Evolutionary conservation across 441 rosid genomes (phyloP).

Genomic region (Croton laevigatus): DNA sequence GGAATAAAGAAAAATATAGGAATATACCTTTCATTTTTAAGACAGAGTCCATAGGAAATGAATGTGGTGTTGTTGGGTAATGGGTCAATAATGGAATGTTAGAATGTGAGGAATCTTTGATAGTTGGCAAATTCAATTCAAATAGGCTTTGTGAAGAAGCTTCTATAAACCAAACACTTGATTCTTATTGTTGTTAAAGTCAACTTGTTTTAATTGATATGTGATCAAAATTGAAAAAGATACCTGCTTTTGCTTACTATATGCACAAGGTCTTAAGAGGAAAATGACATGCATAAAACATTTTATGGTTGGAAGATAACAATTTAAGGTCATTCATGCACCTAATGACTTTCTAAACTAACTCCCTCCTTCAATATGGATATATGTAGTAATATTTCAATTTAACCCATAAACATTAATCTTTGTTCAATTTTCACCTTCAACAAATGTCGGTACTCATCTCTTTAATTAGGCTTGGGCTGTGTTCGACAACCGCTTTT

Average conservation of each 20-base stretch:
- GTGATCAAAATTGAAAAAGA: not conserved
- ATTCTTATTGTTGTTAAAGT: not conserved
- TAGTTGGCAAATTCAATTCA: not conserved
- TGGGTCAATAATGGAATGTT: not conserved
- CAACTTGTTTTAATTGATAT: not conserved
- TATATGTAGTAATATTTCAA: too few species aligned
- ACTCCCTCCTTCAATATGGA: too few species aligned
- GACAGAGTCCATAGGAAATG: not conserved
- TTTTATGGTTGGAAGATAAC: not conserved
- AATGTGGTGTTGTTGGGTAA: not conserved
- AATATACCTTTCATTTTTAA: not conserved
- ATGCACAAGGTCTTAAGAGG: not conserved
- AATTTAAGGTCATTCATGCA: not conserved
- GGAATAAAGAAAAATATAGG: not conserved
- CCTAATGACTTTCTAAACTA: too few species aligned
- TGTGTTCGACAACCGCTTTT: too few species aligned
- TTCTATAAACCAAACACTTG: not conserved
- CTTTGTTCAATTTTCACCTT: too few species aligned
- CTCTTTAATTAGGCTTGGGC: too few species aligned
- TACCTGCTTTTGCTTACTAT: not conserved
- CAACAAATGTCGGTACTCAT: too few species aligned
- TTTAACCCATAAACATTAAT: too few species aligned
- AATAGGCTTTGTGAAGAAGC: not conserved
- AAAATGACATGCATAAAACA: not conserved
- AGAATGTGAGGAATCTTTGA: not conserved